Percentiles rank a stretch among this genome's conserved stretches.
phyloP scores from a whole-genome alignment of 176 grass and related monocot genomes.

The Oryza meyeriana region DNA sequence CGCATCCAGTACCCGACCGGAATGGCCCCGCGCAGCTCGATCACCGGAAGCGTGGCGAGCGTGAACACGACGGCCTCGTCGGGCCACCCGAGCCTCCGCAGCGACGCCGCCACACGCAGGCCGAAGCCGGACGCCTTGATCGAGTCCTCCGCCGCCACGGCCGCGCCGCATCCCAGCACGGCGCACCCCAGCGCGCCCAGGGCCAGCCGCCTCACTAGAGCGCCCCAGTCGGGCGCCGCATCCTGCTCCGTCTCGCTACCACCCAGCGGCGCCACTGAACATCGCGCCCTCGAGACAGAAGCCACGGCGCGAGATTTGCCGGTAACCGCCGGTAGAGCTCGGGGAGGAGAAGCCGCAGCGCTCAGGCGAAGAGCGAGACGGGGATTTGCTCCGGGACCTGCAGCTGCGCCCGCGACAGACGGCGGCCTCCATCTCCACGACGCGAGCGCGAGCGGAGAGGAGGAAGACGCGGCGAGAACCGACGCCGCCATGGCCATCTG shows the following conservation, averaged over 20 bases:
- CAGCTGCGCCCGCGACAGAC: background rate
- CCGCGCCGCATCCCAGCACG: slow-evolving; percentile 32
- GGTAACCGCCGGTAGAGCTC: background rate
- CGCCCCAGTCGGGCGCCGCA: slow-evolving; percentile 5
- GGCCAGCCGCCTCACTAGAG: background rate
- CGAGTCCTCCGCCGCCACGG: slow-evolving; percentile 46
- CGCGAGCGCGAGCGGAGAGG: background rate
- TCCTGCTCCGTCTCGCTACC: background rate
- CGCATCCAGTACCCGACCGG: slow-evolving; percentile 93
- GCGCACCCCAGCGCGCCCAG: slow-evolving; percentile 30
- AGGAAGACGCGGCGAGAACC: background rate
- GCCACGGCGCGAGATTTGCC: background rate
- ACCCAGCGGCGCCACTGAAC: background rate
- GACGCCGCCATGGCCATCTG: slow-evolving; percentile 21
- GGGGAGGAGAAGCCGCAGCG: background rate
- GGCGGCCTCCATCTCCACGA: slow-evolving; percentile 11
- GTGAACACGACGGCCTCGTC: slow-evolving; percentile 84
- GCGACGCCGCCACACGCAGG: slow-evolving; percentile 59
- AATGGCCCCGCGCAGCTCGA: slow-evolving; percentile 89
- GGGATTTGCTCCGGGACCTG: background rate
- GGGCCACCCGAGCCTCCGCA: slow-evolving; percentile 76
- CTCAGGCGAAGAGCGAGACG: slow-evolving; percentile 5
- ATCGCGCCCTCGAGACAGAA: background rate
- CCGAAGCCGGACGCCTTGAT: slow-evolving; percentile 81
- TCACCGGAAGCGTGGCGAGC: slow-evolving; percentile 74